A percentile compares a stretch with the other conserved stretches of the same genome.
Evolutionary conservation across 805 yeast genomes (phyloP).

Genomic region (Ogataea minuta): DNA sequence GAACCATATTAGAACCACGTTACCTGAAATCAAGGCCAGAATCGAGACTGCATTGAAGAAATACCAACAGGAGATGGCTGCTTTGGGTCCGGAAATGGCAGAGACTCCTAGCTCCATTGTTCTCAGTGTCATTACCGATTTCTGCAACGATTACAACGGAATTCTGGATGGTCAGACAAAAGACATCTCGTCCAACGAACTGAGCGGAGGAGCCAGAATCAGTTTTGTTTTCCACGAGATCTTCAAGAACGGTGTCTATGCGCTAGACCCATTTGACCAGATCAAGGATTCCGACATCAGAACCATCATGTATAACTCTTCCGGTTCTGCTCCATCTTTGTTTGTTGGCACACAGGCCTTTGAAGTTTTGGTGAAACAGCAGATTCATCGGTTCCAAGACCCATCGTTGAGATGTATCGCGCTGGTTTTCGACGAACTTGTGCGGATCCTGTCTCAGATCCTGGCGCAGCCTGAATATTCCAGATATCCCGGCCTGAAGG

Average conservation of each 20-base stretch:
- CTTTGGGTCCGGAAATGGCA: conserved; percentile 84
- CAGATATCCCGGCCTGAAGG: conserved; percentile 89
- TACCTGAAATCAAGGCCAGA: conserved; percentile 91
- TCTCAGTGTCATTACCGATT: conserved; percentile 86
- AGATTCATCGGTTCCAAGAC: conserved; percentile 90
- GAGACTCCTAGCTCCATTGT: conserved; percentile 90
- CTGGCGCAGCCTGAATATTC: conserved; percentile 76
- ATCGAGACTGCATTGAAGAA: conserved; percentile 82
- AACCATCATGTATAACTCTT: conserved; percentile 93
- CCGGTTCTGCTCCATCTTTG: conserved; percentile 93
- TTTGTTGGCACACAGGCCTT: conserved; percentile 98
- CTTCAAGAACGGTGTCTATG: conserved; percentile 85
- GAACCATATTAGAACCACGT: conserved; percentile 82
- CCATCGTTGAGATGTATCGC: conserved; percentile 87
- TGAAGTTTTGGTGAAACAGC: conserved; percentile 92
- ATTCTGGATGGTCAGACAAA: conserved; percentile 90
- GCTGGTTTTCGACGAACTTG: conserved; percentile 90
- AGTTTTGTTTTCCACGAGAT: conserved; percentile 96
- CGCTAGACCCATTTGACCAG: conserved; percentile 94
- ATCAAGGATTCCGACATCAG: conserved; percentile 94
- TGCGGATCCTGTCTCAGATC: conserved; percentile 83
- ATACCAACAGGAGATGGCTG: conserved; percentile 72
- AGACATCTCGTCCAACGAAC: conserved; percentile 83
- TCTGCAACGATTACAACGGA: conserved; percentile 86
- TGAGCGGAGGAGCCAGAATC: conserved; percentile 97